Conservation (phyloP, 805 yeast species). For the Cyberlindnera sargentensis region DNA sequence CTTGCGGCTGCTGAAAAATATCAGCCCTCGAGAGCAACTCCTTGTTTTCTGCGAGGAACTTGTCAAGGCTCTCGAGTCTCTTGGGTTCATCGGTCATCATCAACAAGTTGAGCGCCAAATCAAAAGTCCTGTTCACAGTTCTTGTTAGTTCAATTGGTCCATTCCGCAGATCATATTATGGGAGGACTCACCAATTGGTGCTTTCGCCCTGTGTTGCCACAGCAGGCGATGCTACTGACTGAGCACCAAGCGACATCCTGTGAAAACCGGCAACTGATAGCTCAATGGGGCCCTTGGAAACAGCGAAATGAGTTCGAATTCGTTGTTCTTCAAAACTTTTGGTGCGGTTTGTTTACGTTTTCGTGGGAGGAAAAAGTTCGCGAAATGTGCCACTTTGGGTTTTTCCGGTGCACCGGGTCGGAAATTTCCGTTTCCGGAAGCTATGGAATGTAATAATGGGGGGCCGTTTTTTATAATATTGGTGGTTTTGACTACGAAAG, state of each 20-base stretch:
- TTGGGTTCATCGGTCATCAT: conserved; percentile 8
- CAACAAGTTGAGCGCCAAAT: conserved; percentile 17
- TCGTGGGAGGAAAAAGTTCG: not conserved
- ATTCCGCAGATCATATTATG: not conserved
- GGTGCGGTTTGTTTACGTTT: not conserved
- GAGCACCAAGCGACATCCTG: too few relatives aligned
- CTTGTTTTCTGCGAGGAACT: conserved; percentile 11
- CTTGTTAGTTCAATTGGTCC: conserved; percentile 5
- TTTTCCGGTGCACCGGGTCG: too few relatives aligned
- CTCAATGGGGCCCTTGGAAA: not conserved
- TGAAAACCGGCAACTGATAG: too few relatives aligned
- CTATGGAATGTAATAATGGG: not conserved
- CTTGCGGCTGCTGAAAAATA: conserved; percentile 1
- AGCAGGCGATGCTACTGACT: too few relatives aligned
- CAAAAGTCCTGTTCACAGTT: conserved; percentile 17
- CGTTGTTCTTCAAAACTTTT: too few relatives aligned
- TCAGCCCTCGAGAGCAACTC: conserved; percentile 9
- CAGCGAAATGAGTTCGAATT: not conserved
- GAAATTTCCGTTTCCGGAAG: not conserved
- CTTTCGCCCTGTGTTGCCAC: not conserved
- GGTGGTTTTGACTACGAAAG: too few relatives aligned
- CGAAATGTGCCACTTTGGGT: too few relatives aligned
- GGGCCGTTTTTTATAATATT: not conserved
- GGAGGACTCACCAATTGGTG: not conserved
- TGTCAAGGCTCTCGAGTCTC: conserved; percentile 14